Conservation (phyloP, 1,284 basidiomycete genomes). For the Macrocystidia cucumis region DNA sequence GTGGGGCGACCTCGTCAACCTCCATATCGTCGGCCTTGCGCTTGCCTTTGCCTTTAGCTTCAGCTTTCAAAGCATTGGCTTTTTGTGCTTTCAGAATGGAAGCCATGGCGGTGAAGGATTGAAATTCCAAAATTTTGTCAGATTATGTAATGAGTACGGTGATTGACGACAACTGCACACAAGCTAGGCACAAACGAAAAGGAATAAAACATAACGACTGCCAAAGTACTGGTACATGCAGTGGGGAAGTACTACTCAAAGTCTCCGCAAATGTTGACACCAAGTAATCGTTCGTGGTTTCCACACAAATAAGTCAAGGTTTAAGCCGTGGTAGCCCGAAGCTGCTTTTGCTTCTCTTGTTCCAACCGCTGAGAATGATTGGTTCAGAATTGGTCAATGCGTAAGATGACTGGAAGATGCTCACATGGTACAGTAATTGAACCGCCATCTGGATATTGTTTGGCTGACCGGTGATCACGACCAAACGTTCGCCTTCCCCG, state of each 20-base stretch:
- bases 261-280: no score
- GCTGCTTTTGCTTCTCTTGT: conserved; percentile 82
- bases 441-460: conserved; percentile 96
- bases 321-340: conserved; percentile 45
- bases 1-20: conserved; percentile 30
- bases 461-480: conserved; percentile 92
- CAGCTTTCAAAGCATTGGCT: conserved; percentile 43
- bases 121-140: conserved; percentile 4
- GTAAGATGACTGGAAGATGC: conserved; percentile 21
- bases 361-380: conserved; percentile 59
- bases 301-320: no score
- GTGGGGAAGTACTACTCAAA: no score
- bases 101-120: conserved; percentile 41
- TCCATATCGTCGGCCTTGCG: conserved; percentile 61
- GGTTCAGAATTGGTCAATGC: conserved; percentile 6
- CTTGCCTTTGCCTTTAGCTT: conserved; percentile 49
- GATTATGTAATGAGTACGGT: conserved; percentile 1
- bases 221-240: no score
- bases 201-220: no score
- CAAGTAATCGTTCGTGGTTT: no score
- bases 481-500: conserved; percentile 79
- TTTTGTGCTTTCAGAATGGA: conserved; percentile 60
- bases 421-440: conserved; percentile 83
- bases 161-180: no score
- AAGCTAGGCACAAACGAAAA: no score